Percentiles rank a stretch among this genome's conserved stretches.
Conservation (phyloP, 495 filamentous ascomycete species). For the Elaphomyces granulatus region DNA sequence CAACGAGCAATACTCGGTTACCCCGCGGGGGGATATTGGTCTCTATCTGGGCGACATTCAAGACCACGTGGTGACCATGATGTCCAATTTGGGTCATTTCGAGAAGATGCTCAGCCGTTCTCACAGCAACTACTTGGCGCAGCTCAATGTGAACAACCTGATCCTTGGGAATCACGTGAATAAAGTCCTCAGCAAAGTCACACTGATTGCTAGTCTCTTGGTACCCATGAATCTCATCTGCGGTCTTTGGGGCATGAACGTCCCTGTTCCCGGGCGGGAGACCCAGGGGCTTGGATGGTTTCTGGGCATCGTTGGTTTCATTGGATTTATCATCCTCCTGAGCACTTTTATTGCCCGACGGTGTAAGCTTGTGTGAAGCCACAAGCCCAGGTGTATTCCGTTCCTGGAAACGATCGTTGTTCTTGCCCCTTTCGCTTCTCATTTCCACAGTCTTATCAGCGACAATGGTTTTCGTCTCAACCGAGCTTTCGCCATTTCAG, state of each 20-base stretch:
- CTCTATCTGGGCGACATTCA: constrained; percentile 94
- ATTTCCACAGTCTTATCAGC: too few relatives aligned
- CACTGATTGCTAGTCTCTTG: constrained; percentile 84
- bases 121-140: constrained; percentile 94
- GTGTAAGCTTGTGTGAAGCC: constrained; percentile 28
- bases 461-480: too few relatives aligned
- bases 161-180: constrained; percentile 68
- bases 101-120: constrained; percentile 93
- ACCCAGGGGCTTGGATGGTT: constrained; percentile 50
- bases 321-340: constrained; percentile 43
- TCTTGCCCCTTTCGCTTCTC: too few relatives aligned
- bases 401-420: too few relatives aligned
- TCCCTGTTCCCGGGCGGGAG: constrained; percentile 57
- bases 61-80: constrained; percentile 98
- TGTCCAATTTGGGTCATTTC: constrained; percentile 85
- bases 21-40: constrained; percentile 88
- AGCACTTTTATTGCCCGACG: constrained; percentile 35
- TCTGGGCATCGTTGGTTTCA: constrained; percentile 61
- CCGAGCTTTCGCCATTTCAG: too few relatives aligned
- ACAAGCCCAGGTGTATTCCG: too few relatives aligned
- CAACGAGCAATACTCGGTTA: constrained; percentile 90
- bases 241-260: constrained; percentile 97
- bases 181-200: constrained; percentile 81
- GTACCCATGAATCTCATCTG: constrained; percentile 94
- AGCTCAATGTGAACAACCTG: constrained; percentile 82